Base-by-base conservation (phyloP, 352 stramenopile species). In the Phytophthora pisi region DNA sequence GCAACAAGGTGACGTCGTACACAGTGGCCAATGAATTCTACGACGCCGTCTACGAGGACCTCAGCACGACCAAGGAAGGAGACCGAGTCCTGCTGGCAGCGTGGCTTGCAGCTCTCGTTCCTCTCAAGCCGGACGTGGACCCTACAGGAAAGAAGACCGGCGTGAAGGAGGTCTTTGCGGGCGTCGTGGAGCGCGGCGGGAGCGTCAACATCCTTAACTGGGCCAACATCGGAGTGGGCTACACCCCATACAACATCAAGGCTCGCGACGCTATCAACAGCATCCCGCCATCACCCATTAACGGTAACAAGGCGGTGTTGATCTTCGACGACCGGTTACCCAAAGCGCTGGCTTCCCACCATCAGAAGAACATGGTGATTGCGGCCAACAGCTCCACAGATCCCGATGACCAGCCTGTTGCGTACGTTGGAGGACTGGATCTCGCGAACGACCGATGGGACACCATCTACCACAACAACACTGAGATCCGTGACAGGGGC, bases 361-460 rank as follows among this genome's bases (percentile, higher is more conserved):
- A 89, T 45, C 78, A 88, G 36, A 89, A 89, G 59, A 75, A 69
- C 15, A 51, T 88, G 28, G 62, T 78, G 1, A 68, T 80, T 13
- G 65, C 71, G 4, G 30, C 18, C 2, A 58, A 57, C 10, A 54
- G 28, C 9, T 57, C 52, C 0, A 28, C 45, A 4, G 56, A 71
- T 15, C 26, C 47, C 6, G 10, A 64, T 4, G 61, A 69, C 7
- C 53, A 68, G 2, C 54, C 69, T 28, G 60, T 77, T 3, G 80
- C 82, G 10, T 89, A 77, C 56, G 69, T 87, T 0, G 78, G 80
- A 7, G 82, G 80, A 6, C 63, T 82, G 7, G 82, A 90, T 56
- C 66, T 86, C 36, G 75, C 68, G 16, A 63, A 64, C 28, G 72
- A 89, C 49, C 80, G 82, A 24, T 91, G 82, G 80, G 78, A 90